Percentiles rank a stretch among this genome's conserved stretches.
Evolutionary conservation across 2,329 filamentous ascomycete species (phyloP).

Genomic region (Lachnellula arida): DNA sequence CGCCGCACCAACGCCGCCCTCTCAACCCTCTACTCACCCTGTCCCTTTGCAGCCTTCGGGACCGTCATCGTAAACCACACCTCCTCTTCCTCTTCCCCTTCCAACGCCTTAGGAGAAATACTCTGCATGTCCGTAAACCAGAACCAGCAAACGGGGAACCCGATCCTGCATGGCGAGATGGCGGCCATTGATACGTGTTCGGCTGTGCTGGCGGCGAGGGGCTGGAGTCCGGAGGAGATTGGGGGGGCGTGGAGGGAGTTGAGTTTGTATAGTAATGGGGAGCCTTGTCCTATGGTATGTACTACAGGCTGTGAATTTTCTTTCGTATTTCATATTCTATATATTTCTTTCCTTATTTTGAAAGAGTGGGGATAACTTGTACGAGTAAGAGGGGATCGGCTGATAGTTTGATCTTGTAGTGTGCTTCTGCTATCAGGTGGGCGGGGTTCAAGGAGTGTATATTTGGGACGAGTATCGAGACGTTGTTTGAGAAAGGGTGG

Average conservation of each 20-base stretch:
- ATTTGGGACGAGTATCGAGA: constrained; percentile 47
- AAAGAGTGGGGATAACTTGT: no score
- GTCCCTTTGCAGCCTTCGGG: constrained; percentile 50
- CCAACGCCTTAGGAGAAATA: constrained; percentile 37
- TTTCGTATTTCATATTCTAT: neutral
- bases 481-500: constrained; percentile 45
- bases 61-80: constrained; percentile 54
- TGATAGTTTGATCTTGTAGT: constrained; percentile 30
- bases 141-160: constrained; percentile 42
- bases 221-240: constrained; percentile 37
- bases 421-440: constrained; percentile 52
- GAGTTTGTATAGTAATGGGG: constrained; percentile 53
- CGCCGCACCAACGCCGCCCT: constrained; percentile 44
- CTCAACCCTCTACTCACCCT: constrained; percentile 39
- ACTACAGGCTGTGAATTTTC: no score
- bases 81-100: constrained; percentile 17
- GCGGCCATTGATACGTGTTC: constrained; percentile 42
- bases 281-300: constrained; percentile 48
- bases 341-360: no score
- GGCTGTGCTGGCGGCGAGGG: constrained; percentile 38
- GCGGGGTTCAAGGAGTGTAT: constrained; percentile 51
- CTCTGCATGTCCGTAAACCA: constrained; percentile 49
- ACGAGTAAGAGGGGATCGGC: neutral
- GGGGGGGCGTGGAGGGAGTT: constrained; percentile 42
- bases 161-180: constrained; percentile 44